A percentile compares a stretch with the other conserved stretches of the same genome.
Conservation (phyloP, 306 rosid genomes). For the Cicer bijugum region DNA sequence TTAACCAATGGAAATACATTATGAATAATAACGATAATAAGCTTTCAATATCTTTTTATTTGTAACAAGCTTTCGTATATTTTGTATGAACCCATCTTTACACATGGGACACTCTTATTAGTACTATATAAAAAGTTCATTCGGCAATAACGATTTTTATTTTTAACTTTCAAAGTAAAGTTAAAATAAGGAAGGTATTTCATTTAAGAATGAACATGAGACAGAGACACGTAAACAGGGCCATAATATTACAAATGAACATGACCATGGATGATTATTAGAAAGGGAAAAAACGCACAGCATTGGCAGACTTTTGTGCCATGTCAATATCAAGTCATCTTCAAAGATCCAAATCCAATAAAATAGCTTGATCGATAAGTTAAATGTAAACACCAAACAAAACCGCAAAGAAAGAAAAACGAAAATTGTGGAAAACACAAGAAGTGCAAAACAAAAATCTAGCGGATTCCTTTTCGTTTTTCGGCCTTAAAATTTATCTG, state of each 20-base stretch:
- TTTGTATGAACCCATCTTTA: too few species aligned
- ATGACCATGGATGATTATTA: not conserved
- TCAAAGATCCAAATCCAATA: not conserved
- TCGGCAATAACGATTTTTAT: too few species aligned
- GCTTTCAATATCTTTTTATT: too few species aligned
- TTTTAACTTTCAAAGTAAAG: not conserved
- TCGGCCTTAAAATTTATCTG: not conserved
- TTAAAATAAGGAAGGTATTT: not conserved
- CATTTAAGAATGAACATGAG: conserved; percentile 1
- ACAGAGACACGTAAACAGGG: not conserved
- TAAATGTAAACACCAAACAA: not conserved
- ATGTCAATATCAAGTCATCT: not conserved
- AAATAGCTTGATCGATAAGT: not conserved
- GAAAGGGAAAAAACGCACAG: not conserved
- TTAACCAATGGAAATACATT: too few species aligned
- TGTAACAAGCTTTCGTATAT: too few species aligned
- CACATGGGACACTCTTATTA: too few species aligned
- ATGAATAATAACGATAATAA: too few species aligned
- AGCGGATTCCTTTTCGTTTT: not conserved
- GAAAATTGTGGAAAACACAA: not conserved
- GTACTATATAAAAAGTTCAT: too few species aligned
- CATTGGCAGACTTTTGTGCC: not conserved
- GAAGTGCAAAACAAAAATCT: conserved; percentile 6
- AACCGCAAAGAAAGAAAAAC: not conserved
- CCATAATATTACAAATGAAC: not conserved